Evolutionary conservation across 495 filamentous ascomycete genomes (phyloP).

Genomic region (Xylaria grammica): DNA sequence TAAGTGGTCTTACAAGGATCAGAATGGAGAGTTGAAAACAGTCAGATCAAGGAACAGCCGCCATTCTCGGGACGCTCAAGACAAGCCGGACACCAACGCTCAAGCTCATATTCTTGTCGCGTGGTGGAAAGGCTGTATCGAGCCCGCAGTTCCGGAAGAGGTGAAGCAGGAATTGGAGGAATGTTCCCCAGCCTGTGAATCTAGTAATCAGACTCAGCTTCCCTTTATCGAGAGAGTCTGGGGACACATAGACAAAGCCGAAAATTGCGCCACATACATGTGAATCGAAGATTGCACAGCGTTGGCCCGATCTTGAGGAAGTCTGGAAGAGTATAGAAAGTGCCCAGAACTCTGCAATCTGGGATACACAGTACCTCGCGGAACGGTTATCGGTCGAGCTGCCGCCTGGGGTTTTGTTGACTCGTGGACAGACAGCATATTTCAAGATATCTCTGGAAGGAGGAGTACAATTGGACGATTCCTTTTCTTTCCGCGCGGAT

Average conservation of each 20-base stretch:
- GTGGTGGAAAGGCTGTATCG: conserved; percentile 3
- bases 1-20: conserved; percentile 5
- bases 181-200: background rate
- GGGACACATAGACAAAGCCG: background rate
- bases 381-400: background rate
- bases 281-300: background rate
- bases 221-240: background rate
- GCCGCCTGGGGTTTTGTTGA: background rate
- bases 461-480: background rate
- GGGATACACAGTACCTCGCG: background rate
- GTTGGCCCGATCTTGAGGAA: background rate
- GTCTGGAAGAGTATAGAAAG: conserved; percentile 4
- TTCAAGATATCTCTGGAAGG: background rate
- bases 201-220: background rate
- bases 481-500: background rate
- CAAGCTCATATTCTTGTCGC: conserved; percentile 4
- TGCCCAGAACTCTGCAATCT: background rate
- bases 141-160: conserved; percentile 8
- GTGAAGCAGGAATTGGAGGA: conserved; percentile 5
- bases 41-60: background rate
- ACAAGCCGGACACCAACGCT: background rate
- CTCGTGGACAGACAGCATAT: conserved; percentile 13
- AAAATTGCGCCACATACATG: background rate
- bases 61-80: background rate
- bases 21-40: background rate